Base-by-base conservation (phyloP, 192 early-diverging fungal genomes). In the Lunasporangiospora selenospora region DNA sequence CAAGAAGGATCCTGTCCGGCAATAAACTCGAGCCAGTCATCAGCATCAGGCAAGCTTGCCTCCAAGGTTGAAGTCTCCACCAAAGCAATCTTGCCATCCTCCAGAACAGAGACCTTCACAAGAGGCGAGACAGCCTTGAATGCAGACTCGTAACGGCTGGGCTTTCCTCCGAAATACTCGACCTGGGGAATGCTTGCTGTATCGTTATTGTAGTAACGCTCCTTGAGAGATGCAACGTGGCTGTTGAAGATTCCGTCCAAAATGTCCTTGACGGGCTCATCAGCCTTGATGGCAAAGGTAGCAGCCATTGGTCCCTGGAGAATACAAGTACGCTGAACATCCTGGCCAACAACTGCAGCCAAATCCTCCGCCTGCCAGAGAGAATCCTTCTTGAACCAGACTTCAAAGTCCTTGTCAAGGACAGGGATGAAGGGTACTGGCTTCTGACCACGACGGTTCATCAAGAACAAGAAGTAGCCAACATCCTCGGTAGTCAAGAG, bases 351-450 rank as follows among this genome's bases (percentile, higher is more conserved):
- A 40, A 98, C 85, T 23, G 92, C 87, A 41, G 89, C 90, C 7
- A 97, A 70, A 44, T 96, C 84, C 60, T 96, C 96, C 1, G 91
- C 88, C 67, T 93, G 92, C 95, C 94, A 96, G 26, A 90, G 75
- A 9, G 89, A 90, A 71, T 94, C 90, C 84, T 96, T 97, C 78
- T 90, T 90, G 80, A 96, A 87, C 88, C 91, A 89, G 18, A 85
- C 80, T 65, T 93, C 92, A 81, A 98, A 95, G 77, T 92, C 90
- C 52, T 88, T 87, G 61, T 94, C 94, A 18, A 98, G 71, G 13
- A 89, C 84, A 8, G 92, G 90, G 36, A 98, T 90, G 71, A 95
- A 97, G 31, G 93, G 91, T 9, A 92, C 88, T 12, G 93, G 96
- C 79, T 95, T 95, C 62, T 92, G 89, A 23, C 88, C 88, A 40